phyloP scores from a whole-genome alignment of 2,329 filamentous ascomycete genomes.

The Monilinia vaccinii-corymbosi region DNA sequence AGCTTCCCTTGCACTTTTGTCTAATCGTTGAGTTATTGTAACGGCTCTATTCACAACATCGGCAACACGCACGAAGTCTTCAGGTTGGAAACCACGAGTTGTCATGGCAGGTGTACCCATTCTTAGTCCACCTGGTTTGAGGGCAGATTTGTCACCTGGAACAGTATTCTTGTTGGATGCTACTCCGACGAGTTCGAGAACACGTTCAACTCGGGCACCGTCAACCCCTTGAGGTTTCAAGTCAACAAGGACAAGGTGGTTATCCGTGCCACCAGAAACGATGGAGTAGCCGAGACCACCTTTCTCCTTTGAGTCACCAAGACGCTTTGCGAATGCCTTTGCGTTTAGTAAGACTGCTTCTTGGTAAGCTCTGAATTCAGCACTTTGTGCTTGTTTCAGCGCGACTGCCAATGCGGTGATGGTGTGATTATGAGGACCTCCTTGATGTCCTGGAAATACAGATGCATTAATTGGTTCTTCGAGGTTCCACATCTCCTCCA shows the following conservation, averaged over 20 bases:
- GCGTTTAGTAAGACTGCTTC: conserved; percentile 83
- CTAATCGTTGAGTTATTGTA: conserved; percentile 65
- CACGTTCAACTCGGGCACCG: conserved; percentile 88
- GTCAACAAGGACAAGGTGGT: conserved; percentile 93
- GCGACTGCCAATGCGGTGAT: conserved; percentile 95
- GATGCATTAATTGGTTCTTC: conserved; percentile 98
- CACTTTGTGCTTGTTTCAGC: conserved; percentile 88
- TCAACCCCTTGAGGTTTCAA: conserved; percentile 81
- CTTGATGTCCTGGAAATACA: conserved; percentile 98
- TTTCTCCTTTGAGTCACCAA: conserved; percentile 56
- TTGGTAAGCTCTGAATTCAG: conserved; percentile 89
- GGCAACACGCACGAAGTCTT: conserved; percentile 80
- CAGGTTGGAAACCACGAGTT: conserved; percentile 80
- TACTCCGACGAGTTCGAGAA: conserved; percentile 97
- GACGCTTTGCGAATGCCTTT: conserved; percentile 67
- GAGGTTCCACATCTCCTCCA: conserved; percentile 90
- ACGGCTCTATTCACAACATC: conserved; percentile 81
- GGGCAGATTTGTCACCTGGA: conserved; percentile 85
- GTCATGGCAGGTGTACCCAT: conserved; percentile 98
- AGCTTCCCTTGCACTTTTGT: conserved; percentile 62
- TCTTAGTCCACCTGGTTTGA: conserved; percentile 85
- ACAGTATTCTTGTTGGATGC: conserved; percentile 99
- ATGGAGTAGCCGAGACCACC: conserved; percentile 78
- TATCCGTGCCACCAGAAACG: conserved; percentile 92
- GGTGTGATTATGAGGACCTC: conserved; percentile 98